Evolutionary conservation across 768 basidiomycete genomes (phyloP).

Genomic region (Mycena galopus): DNA sequence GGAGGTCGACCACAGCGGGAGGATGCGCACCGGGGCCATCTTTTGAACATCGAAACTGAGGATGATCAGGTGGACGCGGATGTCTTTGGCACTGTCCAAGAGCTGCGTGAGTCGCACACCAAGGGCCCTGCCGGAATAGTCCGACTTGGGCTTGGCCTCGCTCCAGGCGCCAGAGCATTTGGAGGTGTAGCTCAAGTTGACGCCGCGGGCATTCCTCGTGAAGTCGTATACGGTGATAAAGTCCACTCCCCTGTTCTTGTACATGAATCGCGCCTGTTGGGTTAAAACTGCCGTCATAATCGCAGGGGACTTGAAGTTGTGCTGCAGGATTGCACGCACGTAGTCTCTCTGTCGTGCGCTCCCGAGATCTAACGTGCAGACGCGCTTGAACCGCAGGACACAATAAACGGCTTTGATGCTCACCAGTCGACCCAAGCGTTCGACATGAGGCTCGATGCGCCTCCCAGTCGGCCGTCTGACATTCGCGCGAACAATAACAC

Average conservation of each 20-base stretch:
- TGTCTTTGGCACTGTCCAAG: background rate
- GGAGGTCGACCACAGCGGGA: slow-evolving; percentile 2
- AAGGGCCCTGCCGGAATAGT: background rate
- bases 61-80: background rate
- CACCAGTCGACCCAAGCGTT: background rate
- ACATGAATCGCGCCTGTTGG: slow-evolving; percentile 15
- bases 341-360: background rate
- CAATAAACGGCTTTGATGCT: background rate
- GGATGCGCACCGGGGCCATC: background rate
- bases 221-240: background rate
- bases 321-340: background rate
- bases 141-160: background rate
- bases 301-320: background rate
- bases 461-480: background rate
- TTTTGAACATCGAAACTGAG: background rate
- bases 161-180: background rate
- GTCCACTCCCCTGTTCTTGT: background rate
- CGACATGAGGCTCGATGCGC: background rate
- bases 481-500: background rate
- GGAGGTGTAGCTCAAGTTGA: background rate
- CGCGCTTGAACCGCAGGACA: background rate
- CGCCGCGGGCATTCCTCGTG: background rate
- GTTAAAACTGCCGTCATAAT: background rate
- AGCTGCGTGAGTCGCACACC: background rate
- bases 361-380: background rate